phyloP scores from a whole-genome alignment of 2,329 filamentous ascomycete genomes.

The Albophoma yamanashiensis region DNA sequence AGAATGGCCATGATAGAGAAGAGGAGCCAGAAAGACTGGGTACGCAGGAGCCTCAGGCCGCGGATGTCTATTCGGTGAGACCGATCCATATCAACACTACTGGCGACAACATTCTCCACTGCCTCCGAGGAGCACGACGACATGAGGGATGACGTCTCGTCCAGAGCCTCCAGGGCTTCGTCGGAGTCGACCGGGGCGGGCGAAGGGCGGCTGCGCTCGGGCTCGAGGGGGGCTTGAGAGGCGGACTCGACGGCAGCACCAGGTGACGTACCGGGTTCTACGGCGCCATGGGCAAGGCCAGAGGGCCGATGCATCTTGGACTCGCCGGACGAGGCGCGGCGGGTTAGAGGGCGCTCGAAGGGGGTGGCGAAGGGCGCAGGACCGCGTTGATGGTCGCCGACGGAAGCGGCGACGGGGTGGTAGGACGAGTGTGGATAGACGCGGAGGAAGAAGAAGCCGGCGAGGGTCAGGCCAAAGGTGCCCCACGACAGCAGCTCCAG shows the following conservation, averaged over 20 bases:
- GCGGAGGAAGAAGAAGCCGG: constrained; percentile 76
- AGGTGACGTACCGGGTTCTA: constrained; percentile 57
- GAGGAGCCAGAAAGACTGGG: constrained; percentile 80
- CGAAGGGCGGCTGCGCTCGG: background rate
- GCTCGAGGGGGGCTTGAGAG: background rate
- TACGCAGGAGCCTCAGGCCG: constrained; percentile 62
- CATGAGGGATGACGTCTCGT: constrained; percentile 76
- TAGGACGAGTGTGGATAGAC: constrained; percentile 52
- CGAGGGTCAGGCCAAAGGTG: constrained; percentile 63
- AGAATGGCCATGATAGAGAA: constrained; percentile 84
- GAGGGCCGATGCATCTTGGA: background rate
- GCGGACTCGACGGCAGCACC: constrained; percentile 1
- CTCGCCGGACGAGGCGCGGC: background rate
- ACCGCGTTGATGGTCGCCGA: background rate
- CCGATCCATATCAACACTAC: constrained; percentile 59
- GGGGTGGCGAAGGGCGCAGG: background rate
- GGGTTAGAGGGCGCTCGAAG: background rate
- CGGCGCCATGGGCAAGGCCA: constrained; percentile 18
- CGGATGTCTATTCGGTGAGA: constrained; percentile 84
- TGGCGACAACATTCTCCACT: constrained; percentile 41
- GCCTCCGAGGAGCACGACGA: constrained; percentile 49
- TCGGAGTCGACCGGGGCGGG: constrained; percentile 6
- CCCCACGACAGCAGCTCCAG: constrained; percentile 71
- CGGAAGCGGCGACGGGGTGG: constrained; percentile 36
- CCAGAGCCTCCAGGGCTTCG: constrained; percentile 32